Base-by-base conservation (phyloP, 2,329 filamentous ascomycete genomes). In the Botryotinia calthae region DNA sequence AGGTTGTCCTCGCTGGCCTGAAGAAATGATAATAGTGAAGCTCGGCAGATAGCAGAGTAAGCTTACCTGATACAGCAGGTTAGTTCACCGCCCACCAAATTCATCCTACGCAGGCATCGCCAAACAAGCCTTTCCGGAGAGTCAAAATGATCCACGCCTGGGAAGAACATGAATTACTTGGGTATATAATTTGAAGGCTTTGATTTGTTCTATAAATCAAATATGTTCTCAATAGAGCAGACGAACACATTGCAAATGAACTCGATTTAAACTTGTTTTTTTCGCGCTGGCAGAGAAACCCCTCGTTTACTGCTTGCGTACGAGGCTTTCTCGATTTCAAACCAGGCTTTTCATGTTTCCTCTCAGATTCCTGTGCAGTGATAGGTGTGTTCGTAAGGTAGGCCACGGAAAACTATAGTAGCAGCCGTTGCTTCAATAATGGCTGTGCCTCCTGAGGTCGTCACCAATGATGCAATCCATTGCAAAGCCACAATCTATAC, bases 401-500 rank as follows among this genome's bases (percentile, higher is more conserved):
- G 34, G 46, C 20, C 34, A 40, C 10, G 20, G 34, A 37, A 51
- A 37, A 37, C 4, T 10, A 62, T 40, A 18, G 14, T n/a, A 54
- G 51, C 34, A 37, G 64, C 64, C 46, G n/a, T 66, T 20, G 42
- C 42, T 64, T 20, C n/a, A 46, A 46, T 5, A 3, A n/a, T 51
- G 48, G 64, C 64, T 56, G 28, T 42, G 48, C 48, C 37, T 67
- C 25, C 25, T 25, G 12, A 51, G 48, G 48, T 51, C 48, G 65
- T 67, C 65, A 56, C 25, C n/a, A 48, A 42, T 67, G 65, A 67
- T 56, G 48, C 18, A 67, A 56, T 67, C 25, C 65, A 56, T n/a
- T 56, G 48, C 65, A 56, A 67, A 67, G 65, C 65, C 65, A 67
- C 65, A 67, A 22, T 42, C 42, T 37, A 54, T 31, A 31, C 25